Percentiles rank a stretch among this genome's conserved stretches.
Conservation (phyloP, 805 yeast genomes). For the Wilhelminamyces savonicus region DNA sequence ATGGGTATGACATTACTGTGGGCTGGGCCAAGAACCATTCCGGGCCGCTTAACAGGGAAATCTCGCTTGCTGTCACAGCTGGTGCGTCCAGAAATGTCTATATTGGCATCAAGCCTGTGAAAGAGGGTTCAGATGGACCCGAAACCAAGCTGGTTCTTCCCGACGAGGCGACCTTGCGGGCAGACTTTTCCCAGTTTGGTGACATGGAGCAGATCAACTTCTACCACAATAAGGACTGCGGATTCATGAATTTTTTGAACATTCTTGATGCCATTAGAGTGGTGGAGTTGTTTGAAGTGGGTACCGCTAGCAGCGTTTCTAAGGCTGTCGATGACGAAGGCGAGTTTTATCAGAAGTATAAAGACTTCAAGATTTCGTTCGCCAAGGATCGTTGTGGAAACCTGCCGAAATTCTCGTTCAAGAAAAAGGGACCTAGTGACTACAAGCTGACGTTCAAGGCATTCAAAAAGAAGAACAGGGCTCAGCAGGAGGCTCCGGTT, state of each 20-base stretch:
- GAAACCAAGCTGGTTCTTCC: conserved; percentile 20
- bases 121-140: too few relatives aligned
- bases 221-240: conserved; percentile 64
- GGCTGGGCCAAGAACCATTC: conserved; percentile 69
- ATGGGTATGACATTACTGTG: conserved; percentile 54
- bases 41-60: conserved; percentile 52
- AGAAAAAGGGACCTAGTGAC: too few relatives aligned
- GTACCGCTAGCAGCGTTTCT: conserved; percentile 24
- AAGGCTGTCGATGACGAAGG: conserved; percentile 30
- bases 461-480: conserved; percentile 1
- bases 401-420: conserved; percentile 49
- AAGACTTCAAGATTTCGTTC: conserved; percentile 52
- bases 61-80: conserved; percentile 57
- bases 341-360: conserved; percentile 38
- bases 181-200: conserved; percentile 61
- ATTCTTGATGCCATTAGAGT: conserved; percentile 58
- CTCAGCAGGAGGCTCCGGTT: conserved; percentile 1
- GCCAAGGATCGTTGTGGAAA: conserved; percentile 83
- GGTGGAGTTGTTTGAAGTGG: conserved; percentile 49
- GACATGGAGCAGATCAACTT: conserved; percentile 72
- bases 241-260: conserved; percentile 65
- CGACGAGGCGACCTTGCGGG: conserved; percentile 42
- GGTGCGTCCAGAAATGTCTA: conserved; percentile 78
- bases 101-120: conserved; percentile 48
- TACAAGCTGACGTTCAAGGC: too few relatives aligned